phyloP scores from a whole-genome alignment of 2,329 filamentous ascomycete species.

The Scedosporium boydii region DNA sequence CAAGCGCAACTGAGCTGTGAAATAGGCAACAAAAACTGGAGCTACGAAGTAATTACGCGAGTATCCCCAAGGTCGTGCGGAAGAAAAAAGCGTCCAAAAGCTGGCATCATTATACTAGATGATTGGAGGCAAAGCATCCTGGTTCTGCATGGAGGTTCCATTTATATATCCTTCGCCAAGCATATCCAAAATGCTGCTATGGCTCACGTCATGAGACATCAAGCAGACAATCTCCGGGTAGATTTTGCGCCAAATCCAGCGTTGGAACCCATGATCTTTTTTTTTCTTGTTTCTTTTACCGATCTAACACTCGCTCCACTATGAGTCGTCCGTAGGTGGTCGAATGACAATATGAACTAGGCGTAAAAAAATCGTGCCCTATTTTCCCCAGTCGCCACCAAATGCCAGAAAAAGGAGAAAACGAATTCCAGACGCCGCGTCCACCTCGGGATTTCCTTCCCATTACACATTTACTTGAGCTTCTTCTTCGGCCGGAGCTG shows the following conservation, averaged over 20 bases:
- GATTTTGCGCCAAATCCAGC: not conserved
- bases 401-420: slow-evolving; percentile 25
- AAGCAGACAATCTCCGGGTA: not conserved
- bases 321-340: not conserved
- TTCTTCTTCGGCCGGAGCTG: slow-evolving; percentile 99
- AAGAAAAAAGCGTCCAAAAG: no score
- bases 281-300: not conserved
- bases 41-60: no score
- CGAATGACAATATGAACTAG: not conserved
- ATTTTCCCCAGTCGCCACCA: slow-evolving; percentile 23
- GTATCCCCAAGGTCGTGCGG: no score
- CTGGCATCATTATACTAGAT: no score
- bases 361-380: slow-evolving; percentile 12
- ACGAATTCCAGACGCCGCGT: slow-evolving; percentile 32
- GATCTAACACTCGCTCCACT: slow-evolving; percentile 2
- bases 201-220: no score
- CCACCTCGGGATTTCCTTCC: slow-evolving; percentile 17
- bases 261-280: not conserved
- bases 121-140: no score
- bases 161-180: no score
- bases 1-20: no score
- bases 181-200: no score
- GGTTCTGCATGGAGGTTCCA: no score
- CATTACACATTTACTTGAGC: slow-evolving; percentile 59
- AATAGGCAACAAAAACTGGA: no score